Conservation (phyloP, 257 asterid species). For the Jacaranda copaia region DNA sequence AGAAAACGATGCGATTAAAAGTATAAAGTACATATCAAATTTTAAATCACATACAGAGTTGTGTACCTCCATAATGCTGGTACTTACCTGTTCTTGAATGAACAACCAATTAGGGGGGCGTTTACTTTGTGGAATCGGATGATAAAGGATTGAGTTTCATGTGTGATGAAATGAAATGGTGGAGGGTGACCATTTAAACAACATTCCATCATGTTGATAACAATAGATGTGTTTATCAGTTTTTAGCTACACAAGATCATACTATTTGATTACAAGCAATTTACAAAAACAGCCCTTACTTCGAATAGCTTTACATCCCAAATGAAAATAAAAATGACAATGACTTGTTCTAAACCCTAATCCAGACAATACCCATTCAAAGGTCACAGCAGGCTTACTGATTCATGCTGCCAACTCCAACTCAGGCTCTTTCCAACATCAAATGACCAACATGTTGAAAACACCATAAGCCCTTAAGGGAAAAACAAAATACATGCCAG, state of each 20-base stretch:
- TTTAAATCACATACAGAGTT: neutral
- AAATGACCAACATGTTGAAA: neutral
- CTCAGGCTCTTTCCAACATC: neutral
- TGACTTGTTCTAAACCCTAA: neutral
- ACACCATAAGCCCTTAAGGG: neutral
- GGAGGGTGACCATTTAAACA: neutral
- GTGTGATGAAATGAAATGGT: too few relatives aligned
- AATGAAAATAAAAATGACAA: neutral
- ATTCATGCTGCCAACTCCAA: neutral
- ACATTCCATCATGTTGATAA: neutral
- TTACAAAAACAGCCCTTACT: slow-evolving; percentile 1
- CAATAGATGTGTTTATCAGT: neutral
- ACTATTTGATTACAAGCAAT: neutral
- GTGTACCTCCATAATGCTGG: neutral
- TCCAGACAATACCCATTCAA: neutral
- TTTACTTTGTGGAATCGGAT: slow-evolving; percentile 1
- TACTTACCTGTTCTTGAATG: too few relatives aligned
- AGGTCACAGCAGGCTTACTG: neutral
- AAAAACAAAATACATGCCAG: neutral
- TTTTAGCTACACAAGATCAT: neutral
- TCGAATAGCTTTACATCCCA: neutral
- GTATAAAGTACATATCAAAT: neutral
- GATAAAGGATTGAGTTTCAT: neutral
- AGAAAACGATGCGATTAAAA: neutral
- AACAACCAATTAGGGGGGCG: neutral